Base-by-base conservation (phyloP, 225 moss, liverwort and hornwort species). In the Bryoerythrophyllum caledonicum region DNA sequence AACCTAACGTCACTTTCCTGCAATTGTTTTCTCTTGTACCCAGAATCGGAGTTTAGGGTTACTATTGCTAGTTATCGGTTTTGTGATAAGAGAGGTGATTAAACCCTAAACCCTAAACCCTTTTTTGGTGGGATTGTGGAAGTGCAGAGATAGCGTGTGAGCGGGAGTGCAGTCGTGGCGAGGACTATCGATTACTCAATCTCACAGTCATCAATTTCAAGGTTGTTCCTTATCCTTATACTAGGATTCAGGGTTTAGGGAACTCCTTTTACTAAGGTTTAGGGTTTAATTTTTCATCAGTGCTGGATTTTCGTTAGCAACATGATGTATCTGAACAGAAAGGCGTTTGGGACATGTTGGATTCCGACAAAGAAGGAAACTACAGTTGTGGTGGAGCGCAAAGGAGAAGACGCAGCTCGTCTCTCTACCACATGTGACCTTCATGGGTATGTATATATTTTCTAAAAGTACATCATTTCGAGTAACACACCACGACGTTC, bases 161-260 rank as follows among this genome's bases (percentile, higher is more conserved):
- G 74, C 82, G 87, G 70, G 89, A 89, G 78, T 89, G 89, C 82
- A 89, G 89, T 62, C 84, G 80, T 41, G 89, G 89, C 49, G 89
- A 89, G 80, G 89, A 89, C 53, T 84, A 89, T 63, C 82, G 89
- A 72, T 75, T 89, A 73, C 75, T 89, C 28, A 87, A 87, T 76
- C 78, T 89, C 70, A 84, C 89, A 1, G 80, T 89, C 74, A 74
- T 87, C 74, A 67, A 89, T 67, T 89, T 78, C 80, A 71, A 74
- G 51, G 89, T 89, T 78, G 65, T 80, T 62, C 51, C 32, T 32
- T 32, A 32, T 19, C 48, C 48, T 49, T 17, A 6, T 19, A 49
- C 17, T 49, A 55, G 68, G 77, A 46, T 66, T 13, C 2, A 53
- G 25, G 74, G 60, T 37, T 60, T 49, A 54, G 68, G 32, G n/a